Evolutionary conservation across 75 land plant species (phyloP).

Genomic region (Sequoia sempervirens): DNA sequence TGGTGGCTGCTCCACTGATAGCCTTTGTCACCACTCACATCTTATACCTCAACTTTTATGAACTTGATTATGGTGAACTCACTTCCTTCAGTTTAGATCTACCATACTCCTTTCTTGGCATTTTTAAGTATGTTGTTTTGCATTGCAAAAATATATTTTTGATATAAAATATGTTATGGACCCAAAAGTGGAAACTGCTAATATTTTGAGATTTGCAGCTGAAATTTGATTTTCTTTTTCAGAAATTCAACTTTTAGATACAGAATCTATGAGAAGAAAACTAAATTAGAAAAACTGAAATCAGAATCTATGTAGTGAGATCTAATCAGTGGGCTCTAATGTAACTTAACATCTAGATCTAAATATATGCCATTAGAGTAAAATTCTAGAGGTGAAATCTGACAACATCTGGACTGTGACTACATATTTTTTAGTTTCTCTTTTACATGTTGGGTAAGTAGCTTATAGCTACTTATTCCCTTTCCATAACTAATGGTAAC

Average conservation of each 20-base stretch:
- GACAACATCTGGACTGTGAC: not conserved
- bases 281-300: not conserved
- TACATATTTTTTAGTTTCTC: too few relatives aligned
- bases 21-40: conserved; percentile 92
- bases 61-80: conserved; percentile 78
- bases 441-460: too few relatives aligned
- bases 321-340: not conserved
- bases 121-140: not conserved
- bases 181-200: not conserved
- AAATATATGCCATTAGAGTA: not conserved
- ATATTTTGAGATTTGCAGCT: not conserved
- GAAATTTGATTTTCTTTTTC: not conserved
- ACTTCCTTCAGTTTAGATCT: not conserved
- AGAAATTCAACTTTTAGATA: not conserved
- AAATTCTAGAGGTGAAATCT: not conserved
- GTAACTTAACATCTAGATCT: not conserved
- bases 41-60: conserved; percentile 80
- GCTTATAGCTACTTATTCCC: too few relatives aligned
- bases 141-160: not conserved
- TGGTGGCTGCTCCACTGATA: conserved; percentile 86
- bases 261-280: not conserved
- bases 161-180: not conserved
- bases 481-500: too few relatives aligned
- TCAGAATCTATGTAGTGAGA: not conserved
- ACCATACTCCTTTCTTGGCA: not conserved